phyloP scores from a whole-genome alignment of 495 filamentous ascomycete genomes.

The Podospora appendiculata region DNA sequence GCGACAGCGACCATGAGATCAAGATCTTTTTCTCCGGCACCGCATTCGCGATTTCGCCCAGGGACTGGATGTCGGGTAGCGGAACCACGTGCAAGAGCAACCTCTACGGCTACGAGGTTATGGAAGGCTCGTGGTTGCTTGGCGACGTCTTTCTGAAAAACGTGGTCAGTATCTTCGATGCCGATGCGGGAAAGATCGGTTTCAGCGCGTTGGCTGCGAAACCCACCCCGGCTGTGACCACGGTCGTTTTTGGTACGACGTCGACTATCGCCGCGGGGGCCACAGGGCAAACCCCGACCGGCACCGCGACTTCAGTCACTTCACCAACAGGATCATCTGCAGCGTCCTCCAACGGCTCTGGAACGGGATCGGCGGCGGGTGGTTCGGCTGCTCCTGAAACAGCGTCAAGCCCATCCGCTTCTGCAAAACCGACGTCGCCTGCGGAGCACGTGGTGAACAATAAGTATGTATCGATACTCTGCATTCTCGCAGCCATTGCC shows the following conservation, averaged over 20 bases:
- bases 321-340: neutral
- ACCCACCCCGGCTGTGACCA: neutral
- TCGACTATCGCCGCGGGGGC: constrained; percentile 1
- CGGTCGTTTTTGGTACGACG: neutral
- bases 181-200: constrained; percentile 47
- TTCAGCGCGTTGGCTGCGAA: constrained; percentile 25
- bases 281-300: neutral
- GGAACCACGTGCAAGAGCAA: constrained; percentile 54
- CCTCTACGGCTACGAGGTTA: constrained; percentile 45
- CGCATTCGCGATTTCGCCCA: constrained; percentile 55
- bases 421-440: constrained; percentile 5
- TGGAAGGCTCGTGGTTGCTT: constrained; percentile 56
- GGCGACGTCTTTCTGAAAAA: constrained; percentile 86
- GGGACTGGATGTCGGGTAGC: constrained; percentile 58
- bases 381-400: constrained; percentile 4
- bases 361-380: constrained; percentile 2
- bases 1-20: constrained; percentile 45
- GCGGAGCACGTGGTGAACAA: constrained; percentile 11
- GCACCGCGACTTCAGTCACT: neutral
- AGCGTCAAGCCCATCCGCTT: neutral
- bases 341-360: constrained; percentile 7
- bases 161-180: constrained; percentile 81
- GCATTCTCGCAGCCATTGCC: constrained; percentile 9
- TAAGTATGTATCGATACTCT: constrained; percentile 8
- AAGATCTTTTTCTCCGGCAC: constrained; percentile 33